Conservation (phyloP, 78 protist species). For the Abeoforma whisleri region DNA sequence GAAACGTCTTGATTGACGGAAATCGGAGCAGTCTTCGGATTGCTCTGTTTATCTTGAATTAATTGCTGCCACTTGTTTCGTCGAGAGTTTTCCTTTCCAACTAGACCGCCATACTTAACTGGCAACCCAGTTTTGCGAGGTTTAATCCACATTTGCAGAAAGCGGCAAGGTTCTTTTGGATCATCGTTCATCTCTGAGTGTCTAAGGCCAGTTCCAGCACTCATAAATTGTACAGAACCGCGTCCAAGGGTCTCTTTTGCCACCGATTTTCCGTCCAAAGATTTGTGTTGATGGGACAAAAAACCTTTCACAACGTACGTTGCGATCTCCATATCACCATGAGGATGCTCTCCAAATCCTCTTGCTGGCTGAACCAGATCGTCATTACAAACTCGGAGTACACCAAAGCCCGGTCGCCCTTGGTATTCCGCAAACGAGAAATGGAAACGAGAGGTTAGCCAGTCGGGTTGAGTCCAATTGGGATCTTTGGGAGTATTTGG, state of each 20-base stretch:
- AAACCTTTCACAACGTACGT: slow-evolving; percentile 55
- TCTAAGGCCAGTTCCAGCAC: slow-evolving; percentile 62
- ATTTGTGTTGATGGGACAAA: slow-evolving; percentile 49
- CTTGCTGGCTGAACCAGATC: slow-evolving; percentile 50
- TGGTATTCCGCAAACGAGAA: slow-evolving; percentile 56
- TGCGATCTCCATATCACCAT: slow-evolving; percentile 56
- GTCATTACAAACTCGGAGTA: slow-evolving; percentile 60
- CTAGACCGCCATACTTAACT: background rate
- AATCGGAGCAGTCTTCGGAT: background rate
- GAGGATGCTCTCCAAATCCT: slow-evolving; percentile 60
- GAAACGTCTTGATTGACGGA: background rate
- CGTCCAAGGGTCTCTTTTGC: slow-evolving; percentile 54
- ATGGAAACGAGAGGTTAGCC: slow-evolving; percentile 55
- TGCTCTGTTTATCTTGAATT: background rate
- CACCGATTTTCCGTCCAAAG: background rate
- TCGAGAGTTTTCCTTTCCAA: background rate
- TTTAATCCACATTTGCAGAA: slow-evolving; percentile 62
- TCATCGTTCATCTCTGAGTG: slow-evolving; percentile 53
- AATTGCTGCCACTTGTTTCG: slow-evolving; percentile 6
- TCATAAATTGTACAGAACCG: slow-evolving; percentile 58
- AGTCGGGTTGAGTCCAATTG: slow-evolving; percentile 47
- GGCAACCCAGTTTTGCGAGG: background rate
- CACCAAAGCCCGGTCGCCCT: slow-evolving; percentile 37
- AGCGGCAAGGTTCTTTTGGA: slow-evolving; percentile 32
- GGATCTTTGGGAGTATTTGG: background rate